Evolutionary conservation across 345 rosid species (phyloP), one percentile per base, ranked within the genome.

Genomic region (Syzygium aromaticum): DNA sequence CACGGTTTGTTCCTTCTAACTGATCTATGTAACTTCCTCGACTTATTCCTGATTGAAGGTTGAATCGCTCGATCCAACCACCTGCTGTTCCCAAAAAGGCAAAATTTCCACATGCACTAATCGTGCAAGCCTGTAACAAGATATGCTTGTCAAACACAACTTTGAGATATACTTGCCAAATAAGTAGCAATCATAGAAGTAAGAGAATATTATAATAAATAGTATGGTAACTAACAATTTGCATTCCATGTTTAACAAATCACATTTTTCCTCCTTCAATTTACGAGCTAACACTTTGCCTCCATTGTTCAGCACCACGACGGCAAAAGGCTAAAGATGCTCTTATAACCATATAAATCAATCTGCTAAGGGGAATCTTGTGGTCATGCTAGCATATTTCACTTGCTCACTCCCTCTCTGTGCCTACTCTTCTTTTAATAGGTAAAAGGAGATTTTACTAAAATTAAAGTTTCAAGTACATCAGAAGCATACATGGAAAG

Each of bases 81-180:
- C 98, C 91, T 0, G 95, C 94, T 28, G 98, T 96, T 88, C 99
- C 99, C 2, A 98, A 91, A 87, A 98, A 91, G 73, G 98, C 97
- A 92, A 96, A 96, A 93, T 98, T 95, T 88, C 99, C 99, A 91
- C 99, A 98, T 11, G 99, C 97, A 91, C 98, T 98, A 77, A 98
- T 96, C 80, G 95, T 86, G 86, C 99, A 98, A 54, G 96, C 98
- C 99, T 98, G 91, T 84, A 51, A 73, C 38, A 73, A 56, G 85
- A 38, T 17, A 25, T 10, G 46, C 13, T 28, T 30, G 61, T 84
- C 82, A 73, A 73, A 33, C 15, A 33, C 15, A 52, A 84, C 86
- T 84, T 10, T 84, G 25, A 73, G 49, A 73, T 73, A 19, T 73
- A 38, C 49, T 38, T 73, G 82, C 82, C 82, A 38, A 73, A 73